Evolutionary conservation across 768 basidiomycete genomes (phyloP), one percentile per base, ranked within the genome.

Genomic region (Candolleomyces aberdarensis): DNA sequence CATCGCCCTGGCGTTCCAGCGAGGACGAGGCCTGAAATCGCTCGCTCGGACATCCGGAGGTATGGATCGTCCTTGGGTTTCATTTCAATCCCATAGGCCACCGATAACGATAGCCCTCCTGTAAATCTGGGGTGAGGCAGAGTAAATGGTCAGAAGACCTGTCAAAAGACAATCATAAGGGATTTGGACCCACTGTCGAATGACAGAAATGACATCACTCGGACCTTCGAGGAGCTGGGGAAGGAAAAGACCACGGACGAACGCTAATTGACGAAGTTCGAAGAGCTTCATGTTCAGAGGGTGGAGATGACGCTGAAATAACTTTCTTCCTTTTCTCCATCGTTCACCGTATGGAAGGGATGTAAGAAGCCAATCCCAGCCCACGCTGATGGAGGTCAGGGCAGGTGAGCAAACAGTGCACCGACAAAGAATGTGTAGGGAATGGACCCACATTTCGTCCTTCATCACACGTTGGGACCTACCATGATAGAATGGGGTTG

Each of bases 51-150:
- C 1, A 74, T 65, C 0, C 61, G 66, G 31, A 84, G 68, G 58
- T 75, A 76, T 11, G 79, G 78, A 61, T 83, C 81, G 55, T 76
- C 65, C 14, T 65, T 55, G 0, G 75, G 67, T 55, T 72, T 64
- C 1, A 75, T 70, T 19, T 80, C 71, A 6, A 80, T 73, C 20
- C 82, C 83, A 57, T 83, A 82, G 0, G 78, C 73, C 14, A 78
- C 64, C 1, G 71, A 70, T 54, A 81, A 71, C 19, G 78, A 71
- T 22, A 74, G 70, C 9, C 72, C 69, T 11, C 74, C 78, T 14
- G 77, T 69, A 66, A 77, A 71, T 29, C 80, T 82, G 26, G 26
- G 3, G 26, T 1, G 3, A 26, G 26, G 26, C 26, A 26, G 26
- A 26, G 26, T 3, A 26, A 3, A 26, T 26, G 26, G 26, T 26